Percentiles rank a stretch among this genome's conserved stretches.
phyloP scores from a whole-genome alignment of 1,284 basidiomycete genomes.

The Dichomitus squalens region DNA sequence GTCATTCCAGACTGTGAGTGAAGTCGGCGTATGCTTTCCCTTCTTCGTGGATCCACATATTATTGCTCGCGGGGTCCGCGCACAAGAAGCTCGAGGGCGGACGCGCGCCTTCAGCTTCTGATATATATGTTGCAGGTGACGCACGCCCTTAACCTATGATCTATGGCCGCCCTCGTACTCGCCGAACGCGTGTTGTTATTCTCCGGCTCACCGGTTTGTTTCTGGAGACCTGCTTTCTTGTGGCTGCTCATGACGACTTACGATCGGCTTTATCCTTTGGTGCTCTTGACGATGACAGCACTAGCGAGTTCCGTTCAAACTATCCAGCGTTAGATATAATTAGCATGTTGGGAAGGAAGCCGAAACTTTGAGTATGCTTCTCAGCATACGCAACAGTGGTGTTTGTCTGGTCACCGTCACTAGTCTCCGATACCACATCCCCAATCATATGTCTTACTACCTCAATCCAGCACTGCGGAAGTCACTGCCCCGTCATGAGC shows the following conservation, averaged over 20 bases:
- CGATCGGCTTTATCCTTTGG: neutral
- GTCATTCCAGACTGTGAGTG: neutral
- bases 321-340: no score
- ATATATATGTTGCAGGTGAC: neutral
- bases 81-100: slow-evolving; percentile 10
- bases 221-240: neutral
- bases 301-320: no score
- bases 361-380: no score
- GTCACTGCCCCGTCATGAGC: no score
- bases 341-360: no score
- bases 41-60: slow-evolving; percentile 9
- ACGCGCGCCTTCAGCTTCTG: slow-evolving; percentile 7
- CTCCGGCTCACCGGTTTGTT: neutral
- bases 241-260: neutral
- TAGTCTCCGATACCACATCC: no score
- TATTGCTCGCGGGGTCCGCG: slow-evolving; percentile 8
- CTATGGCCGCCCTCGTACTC: neutral
- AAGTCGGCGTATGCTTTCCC: slow-evolving; percentile 3
- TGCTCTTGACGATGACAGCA: neutral
- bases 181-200: neutral
- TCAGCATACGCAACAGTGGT: no score
- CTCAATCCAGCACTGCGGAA: no score
- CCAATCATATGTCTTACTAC: no score
- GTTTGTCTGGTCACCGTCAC: no score
- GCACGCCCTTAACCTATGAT: neutral